These are phyloP conservation scores for Geranium brycei DNA, from an alignment of 345 rosid genomes.

Conservation along the genomic window DNA sequence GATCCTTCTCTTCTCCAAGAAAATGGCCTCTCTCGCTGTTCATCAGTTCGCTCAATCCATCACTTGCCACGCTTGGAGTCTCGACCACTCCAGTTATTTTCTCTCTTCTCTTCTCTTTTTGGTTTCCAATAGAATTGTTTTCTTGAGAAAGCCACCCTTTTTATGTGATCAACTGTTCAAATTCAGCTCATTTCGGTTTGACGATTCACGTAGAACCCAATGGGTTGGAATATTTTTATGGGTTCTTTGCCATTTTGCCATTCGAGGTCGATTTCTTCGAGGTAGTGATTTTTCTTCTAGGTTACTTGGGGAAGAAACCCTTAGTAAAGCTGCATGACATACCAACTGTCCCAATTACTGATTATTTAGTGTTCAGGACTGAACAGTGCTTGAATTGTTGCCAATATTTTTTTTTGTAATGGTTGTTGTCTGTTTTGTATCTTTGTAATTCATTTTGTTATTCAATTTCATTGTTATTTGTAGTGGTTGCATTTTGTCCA, in stretches of 20 bases:
- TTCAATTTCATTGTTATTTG: constrained; percentile 7
- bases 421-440: background rate
- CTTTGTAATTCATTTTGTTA: background rate
- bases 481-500: constrained; percentile 93
- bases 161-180: no score
- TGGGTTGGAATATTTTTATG: background rate
- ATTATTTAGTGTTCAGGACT: background rate
- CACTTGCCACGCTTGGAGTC: constrained; percentile 97
- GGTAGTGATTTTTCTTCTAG: background rate
- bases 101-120: background rate
- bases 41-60: constrained; percentile 80
- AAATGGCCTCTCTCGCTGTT: constrained; percentile 61
- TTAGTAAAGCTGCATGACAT: no score
- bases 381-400: background rate
- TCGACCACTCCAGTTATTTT: constrained; percentile 62
- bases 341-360: no score
- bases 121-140: background rate
- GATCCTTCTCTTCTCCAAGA: background rate
- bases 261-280: background rate
- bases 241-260: background rate
- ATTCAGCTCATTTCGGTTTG: background rate
- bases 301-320: background rate
- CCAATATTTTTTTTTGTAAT: background rate
- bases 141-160: background rate
- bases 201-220: no score